Percentiles rank a stretch among this genome's conserved stretches.
Conservation (phyloP, 768 basidiomycete species). For the Lentinula aciculospora region DNA sequence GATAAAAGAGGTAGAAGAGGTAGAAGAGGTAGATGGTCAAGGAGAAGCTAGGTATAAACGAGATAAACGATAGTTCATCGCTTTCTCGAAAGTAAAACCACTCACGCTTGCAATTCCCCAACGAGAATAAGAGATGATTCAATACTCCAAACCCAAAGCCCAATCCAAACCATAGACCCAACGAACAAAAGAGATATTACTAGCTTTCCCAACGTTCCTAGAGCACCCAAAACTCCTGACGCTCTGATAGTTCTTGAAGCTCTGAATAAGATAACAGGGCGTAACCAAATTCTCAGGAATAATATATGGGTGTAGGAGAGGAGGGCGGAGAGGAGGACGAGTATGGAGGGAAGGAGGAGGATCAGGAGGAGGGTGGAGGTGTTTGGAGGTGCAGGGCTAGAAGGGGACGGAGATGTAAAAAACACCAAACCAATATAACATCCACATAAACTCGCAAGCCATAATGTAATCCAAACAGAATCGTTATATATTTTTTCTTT, state of each 20-base stretch:
- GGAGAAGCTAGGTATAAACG: too few species aligned
- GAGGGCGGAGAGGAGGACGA: constrained; percentile 65
- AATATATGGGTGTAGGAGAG: constrained; percentile 72
- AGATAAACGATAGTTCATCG: too few species aligned
- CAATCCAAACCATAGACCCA: too few species aligned
- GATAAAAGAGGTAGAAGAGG: constrained; percentile 32
- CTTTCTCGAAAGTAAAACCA: too few species aligned
- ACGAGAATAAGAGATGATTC: too few species aligned
- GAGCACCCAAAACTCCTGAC: constrained; percentile 64
- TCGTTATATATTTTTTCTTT: constrained; percentile 66
- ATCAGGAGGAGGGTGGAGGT: constrained; percentile 72
- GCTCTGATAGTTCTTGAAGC: constrained; percentile 75
- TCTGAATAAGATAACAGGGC: constrained; percentile 76
- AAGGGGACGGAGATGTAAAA: constrained; percentile 54
- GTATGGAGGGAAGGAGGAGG: constrained; percentile 67
- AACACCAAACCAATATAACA: too few species aligned
- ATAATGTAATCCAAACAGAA: constrained; percentile 63
- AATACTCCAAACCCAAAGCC: too few species aligned
- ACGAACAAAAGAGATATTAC: too few species aligned
- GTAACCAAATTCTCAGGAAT: constrained; percentile 59
- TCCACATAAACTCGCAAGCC: constrained; percentile 48
- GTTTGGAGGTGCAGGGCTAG: too few species aligned
- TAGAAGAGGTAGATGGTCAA: constrained; percentile 64
- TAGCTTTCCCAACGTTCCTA: too few species aligned
- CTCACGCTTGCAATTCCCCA: too few species aligned